A percentile compares a stretch with the other conserved stretches of the same genome.
These are phyloP conservation scores for Albugo candida DNA, from an alignment of 352 stramenopile species.

Conservation along the genomic window DNA sequence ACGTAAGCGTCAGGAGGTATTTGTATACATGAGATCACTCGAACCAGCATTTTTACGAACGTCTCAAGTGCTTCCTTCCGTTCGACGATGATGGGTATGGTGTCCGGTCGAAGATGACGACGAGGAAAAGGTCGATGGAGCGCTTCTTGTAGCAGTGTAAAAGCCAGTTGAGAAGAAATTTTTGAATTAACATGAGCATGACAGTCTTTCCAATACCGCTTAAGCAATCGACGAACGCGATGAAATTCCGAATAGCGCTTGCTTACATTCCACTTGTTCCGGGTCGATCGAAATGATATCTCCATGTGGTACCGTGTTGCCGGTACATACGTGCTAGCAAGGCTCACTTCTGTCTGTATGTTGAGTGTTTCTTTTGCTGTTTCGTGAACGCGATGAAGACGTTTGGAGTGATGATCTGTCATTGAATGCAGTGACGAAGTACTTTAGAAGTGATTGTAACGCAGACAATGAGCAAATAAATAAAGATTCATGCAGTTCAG, in stretches of 20 bases:
- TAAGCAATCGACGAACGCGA: conserved; percentile 32
- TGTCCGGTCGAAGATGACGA: conserved; percentile 54
- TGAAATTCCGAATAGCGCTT: conserved; percentile 80
- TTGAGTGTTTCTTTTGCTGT: conserved; percentile 62
- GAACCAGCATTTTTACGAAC: conserved; percentile 69
- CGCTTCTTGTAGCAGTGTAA: conserved; percentile 30
- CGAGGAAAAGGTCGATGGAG: conserved; percentile 38
- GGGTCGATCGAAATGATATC: conserved; percentile 66
- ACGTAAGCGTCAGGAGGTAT: not conserved
- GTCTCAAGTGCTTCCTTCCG: conserved; percentile 39
- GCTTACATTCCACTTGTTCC: conserved; percentile 73
- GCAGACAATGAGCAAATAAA: conserved; percentile 8
- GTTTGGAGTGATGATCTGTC: conserved; percentile 35
- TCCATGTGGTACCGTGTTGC: conserved; percentile 77
- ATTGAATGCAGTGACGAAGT: conserved; percentile 9
- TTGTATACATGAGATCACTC: conserved; percentile 58
- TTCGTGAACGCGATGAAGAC: conserved; percentile 50
- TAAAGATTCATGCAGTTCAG: conserved; percentile 10
- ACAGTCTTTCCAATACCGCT: conserved; percentile 46
- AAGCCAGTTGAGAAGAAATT: conserved; percentile 9
- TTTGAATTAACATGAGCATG: conserved; percentile 1
- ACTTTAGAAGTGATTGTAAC: no score
- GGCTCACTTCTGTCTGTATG: conserved; percentile 58
- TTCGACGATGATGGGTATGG: conserved; percentile 48
- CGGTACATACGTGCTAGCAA: conserved; percentile 18